phyloP scores from a whole-genome alignment of 2,329 filamentous ascomycete species.

The Talaromyces amestolkiae region DNA sequence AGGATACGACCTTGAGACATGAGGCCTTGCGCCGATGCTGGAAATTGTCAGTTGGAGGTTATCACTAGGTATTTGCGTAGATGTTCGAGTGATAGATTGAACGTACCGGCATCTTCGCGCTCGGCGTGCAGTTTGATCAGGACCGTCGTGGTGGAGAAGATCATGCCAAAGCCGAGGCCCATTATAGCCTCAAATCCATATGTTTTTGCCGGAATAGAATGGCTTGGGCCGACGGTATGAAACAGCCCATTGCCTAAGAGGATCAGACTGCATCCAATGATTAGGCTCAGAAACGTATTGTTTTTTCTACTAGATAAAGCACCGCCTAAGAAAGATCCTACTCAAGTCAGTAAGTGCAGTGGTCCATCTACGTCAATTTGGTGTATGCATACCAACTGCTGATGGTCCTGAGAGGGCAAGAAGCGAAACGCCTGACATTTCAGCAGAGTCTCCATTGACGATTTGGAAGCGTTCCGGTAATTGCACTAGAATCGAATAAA shows the following conservation, averaged over 20 bases:
- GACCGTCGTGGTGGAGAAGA: constrained; percentile 7
- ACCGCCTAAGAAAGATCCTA: constrained; percentile 3
- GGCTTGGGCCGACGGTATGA: background rate
- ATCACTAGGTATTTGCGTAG: too few relatives aligned
- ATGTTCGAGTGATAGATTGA: background rate
- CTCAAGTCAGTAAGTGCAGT: background rate
- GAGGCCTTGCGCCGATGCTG: constrained; percentile 10
- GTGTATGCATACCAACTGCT: background rate
- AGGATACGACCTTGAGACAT: constrained; percentile 7
- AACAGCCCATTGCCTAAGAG: constrained; percentile 3
- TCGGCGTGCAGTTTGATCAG: constrained; percentile 4
- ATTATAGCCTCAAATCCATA: constrained; percentile 9
- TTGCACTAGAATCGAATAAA: background rate
- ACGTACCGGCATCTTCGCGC: background rate
- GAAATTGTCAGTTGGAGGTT: too few relatives aligned
- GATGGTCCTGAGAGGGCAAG: constrained; percentile 2
- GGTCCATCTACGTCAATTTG: background rate
- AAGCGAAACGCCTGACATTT: background rate
- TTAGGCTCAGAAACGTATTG: background rate
- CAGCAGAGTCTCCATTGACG: constrained; percentile 2
- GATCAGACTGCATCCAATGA: background rate
- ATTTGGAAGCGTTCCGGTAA: constrained; percentile 8
- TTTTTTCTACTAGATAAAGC: constrained; percentile 1
- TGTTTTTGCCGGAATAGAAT: background rate
- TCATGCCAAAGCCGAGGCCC: constrained; percentile 9